A percentile compares a stretch with the other conserved stretches of the same genome.
Evolutionary conservation across 805 yeast species (phyloP).

Genomic region (Candida cerambycidarum): DNA sequence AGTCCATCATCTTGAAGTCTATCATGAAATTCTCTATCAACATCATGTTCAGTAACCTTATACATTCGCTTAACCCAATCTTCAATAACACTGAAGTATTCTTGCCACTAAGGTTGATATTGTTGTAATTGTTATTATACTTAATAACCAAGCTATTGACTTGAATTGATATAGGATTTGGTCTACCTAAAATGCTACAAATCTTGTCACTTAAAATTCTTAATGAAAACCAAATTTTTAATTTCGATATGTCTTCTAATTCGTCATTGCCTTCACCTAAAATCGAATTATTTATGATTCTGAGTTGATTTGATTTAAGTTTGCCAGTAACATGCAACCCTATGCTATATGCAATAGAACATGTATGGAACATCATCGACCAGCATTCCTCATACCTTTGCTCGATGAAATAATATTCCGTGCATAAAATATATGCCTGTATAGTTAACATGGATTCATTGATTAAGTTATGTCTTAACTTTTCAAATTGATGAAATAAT

Average conservation of each 20-base stretch:
- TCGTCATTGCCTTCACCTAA: conserved; percentile 21
- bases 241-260: conserved; percentile 33
- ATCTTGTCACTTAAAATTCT: conserved; percentile 48
- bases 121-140: conserved; percentile 19
- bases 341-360: conserved; percentile 50
- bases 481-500: conserved; percentile 40
- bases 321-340: conserved; percentile 50
- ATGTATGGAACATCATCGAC: conserved; percentile 50
- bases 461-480: conserved; percentile 46
- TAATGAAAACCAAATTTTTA: conserved; percentile 52
- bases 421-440: conserved; percentile 49
- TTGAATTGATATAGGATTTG: conserved; percentile 52
- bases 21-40: conserved; percentile 52
- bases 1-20: conserved; percentile 41
- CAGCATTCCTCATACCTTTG: conserved; percentile 53
- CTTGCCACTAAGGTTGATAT: conserved; percentile 18
- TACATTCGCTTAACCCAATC: conserved; percentile 50
- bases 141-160: conserved; percentile 30
- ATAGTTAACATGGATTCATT: conserved; percentile 50
- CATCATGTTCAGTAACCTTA: conserved; percentile 48
- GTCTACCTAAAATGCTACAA: conserved; percentile 53
- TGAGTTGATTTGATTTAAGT: conserved; percentile 18
- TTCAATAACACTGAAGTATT: conserved; percentile 37
- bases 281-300: conserved; percentile 10
- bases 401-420: conserved; percentile 50